Evolutionary conservation across 139 green algal species (phyloP).

Genomic region (Diplosphaera chodatii): DNA sequence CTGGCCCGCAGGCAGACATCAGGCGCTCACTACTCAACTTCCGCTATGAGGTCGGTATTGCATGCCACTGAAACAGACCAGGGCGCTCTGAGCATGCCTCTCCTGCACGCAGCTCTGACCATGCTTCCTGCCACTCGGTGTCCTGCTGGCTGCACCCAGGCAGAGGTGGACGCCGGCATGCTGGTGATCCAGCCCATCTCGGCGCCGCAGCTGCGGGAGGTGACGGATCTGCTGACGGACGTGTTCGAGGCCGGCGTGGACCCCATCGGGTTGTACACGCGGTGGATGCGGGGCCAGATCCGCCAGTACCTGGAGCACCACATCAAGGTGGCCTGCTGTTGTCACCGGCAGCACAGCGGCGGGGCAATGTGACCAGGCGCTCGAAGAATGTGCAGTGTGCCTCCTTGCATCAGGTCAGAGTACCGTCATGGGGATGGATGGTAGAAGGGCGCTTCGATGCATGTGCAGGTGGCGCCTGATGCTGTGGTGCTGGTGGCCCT

Average conservation of each 20-base stretch:
- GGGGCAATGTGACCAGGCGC: too few relatives aligned
- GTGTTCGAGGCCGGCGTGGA: slow-evolving; percentile 41
- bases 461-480: slow-evolving; percentile 38
- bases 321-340: slow-evolving; percentile 37
- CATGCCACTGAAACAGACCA: too few relatives aligned
- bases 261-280: slow-evolving; percentile 5
- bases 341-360: slow-evolving; percentile 12
- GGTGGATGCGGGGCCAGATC: slow-evolving; percentile 37
- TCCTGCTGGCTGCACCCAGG: not conserved
- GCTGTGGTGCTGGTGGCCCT: slow-evolving; percentile 51
- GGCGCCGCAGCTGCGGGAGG: slow-evolving; percentile 11
- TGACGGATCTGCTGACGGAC: slow-evolving; percentile 43
- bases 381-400: too few relatives aligned
- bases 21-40: slow-evolving; percentile 9
- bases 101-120: too few relatives aligned
- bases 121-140: too few relatives aligned
- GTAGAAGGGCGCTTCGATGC: too few relatives aligned
- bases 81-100: too few relatives aligned
- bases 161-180: not conserved
- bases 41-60: not conserved
- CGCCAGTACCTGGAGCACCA: slow-evolving; percentile 44
- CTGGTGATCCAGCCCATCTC: slow-evolving; percentile 33
- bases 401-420: too few relatives aligned
- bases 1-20: slow-evolving; percentile 3
- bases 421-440: too few relatives aligned